Evolutionary conservation across 2,329 filamentous ascomycete species (phyloP).

Genomic region (Cladophialophora carrionii): DNA sequence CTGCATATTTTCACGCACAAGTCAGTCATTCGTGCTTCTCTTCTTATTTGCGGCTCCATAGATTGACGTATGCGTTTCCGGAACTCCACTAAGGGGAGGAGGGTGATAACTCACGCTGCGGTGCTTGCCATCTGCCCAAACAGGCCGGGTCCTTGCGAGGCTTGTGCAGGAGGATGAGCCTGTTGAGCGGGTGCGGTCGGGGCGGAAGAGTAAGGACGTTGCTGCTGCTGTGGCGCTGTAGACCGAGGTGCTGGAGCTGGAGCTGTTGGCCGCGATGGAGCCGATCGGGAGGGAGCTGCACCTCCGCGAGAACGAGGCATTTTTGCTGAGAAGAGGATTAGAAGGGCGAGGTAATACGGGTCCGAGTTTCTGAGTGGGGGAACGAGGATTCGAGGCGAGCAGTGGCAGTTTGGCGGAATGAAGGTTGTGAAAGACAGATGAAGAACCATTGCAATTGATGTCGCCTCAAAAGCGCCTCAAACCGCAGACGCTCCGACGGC

Average conservation of each 20-base stretch:
- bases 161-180: conserved; percentile 54
- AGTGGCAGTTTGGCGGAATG: conserved; percentile 2
- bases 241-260: conserved; percentile 41
- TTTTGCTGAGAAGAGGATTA: conserved; percentile 39
- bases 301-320: conserved; percentile 78
- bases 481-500: not conserved
- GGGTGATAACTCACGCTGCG: conserved; percentile 74
- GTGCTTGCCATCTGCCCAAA: conserved; percentile 98
- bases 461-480: not conserved
- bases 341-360: not conserved
- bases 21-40: conserved; percentile 20
- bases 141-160: conserved; percentile 72
- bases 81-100: conserved; percentile 7
- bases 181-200: conserved; percentile 53
- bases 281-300: conserved; percentile 49
- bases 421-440: conserved; percentile 5
- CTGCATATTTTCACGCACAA: conserved; percentile 53
- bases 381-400: not conserved
- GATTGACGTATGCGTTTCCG: conserved; percentile 8
- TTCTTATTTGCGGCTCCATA: not conserved
- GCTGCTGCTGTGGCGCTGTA: conserved; percentile 45
- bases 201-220: conserved; percentile 57
- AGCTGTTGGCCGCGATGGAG: conserved; percentile 67
- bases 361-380: not conserved
- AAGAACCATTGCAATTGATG: conserved; percentile 4